Percentiles rank a stretch among this genome's conserved stretches.
Evolutionary conservation across 768 basidiomycete genomes (phyloP).

Genomic region (Aureoboletus auriporus): DNA sequence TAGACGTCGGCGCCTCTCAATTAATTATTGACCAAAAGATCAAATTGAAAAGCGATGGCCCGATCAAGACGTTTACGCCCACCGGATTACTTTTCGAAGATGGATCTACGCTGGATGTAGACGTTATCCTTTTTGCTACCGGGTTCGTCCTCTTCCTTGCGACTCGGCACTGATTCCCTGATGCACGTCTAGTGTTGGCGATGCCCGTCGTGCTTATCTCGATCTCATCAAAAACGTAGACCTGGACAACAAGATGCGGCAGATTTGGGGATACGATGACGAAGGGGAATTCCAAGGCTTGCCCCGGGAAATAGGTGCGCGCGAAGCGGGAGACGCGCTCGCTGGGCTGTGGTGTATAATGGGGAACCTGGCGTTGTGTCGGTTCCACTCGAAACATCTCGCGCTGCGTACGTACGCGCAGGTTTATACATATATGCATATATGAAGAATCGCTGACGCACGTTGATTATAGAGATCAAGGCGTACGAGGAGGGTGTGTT

Average conservation of each 20-base stretch:
- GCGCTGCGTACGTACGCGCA: conserved; percentile 51
- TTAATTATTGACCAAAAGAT: conserved; percentile 44
- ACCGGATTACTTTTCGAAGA: conserved; percentile 23
- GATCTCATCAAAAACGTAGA: conserved; percentile 20
- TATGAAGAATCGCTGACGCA: background rate
- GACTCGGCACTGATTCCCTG: background rate
- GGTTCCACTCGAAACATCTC: conserved; percentile 66
- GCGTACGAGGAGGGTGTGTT: conserved; percentile 53
- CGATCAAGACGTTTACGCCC: conserved; percentile 32
- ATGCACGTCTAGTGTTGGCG: conserved; percentile 11
- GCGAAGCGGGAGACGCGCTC: conserved; percentile 9
- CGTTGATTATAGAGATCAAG: conserved; percentile 53
- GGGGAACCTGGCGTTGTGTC: conserved; percentile 58
- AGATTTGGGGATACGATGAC: conserved; percentile 28
- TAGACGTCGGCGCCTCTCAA: conserved; percentile 40
- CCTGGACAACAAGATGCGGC: conserved; percentile 17
- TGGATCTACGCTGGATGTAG: conserved; percentile 39
- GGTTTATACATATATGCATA: background rate
- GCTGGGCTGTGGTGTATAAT: conserved; percentile 52
- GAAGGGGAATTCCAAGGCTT: conserved; percentile 27
- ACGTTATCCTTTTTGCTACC: conserved; percentile 33
- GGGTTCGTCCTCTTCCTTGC: conserved; percentile 19
- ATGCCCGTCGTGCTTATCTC: conserved; percentile 15
- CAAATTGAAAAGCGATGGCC: conserved; percentile 34
- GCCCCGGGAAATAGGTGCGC: conserved; percentile 42